A percentile compares a stretch with the other conserved stretches of the same genome.
These are phyloP conservation scores for Naganishia sp. DNA, from an alignment of 1,284 basidiomycete genomes.

Conservation along the genomic window DNA sequence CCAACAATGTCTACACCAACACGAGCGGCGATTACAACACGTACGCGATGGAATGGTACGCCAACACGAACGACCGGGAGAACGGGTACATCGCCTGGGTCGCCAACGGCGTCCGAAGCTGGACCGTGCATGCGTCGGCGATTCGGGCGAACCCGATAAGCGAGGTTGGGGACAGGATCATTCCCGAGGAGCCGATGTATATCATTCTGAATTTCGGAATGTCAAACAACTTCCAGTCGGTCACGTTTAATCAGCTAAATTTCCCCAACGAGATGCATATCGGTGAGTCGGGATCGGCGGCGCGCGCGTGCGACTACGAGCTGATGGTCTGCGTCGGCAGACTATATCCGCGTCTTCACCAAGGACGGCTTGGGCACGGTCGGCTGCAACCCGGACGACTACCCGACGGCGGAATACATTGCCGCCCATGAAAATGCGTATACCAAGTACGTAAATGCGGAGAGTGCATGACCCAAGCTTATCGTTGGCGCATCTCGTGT, in stretches of 20 bases:
- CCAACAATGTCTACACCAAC: slow-evolving; percentile 55
- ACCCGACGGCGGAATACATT: slow-evolving; percentile 52
- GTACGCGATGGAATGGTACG: slow-evolving; percentile 73
- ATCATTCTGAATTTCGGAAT: slow-evolving; percentile 51
- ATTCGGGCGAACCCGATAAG: slow-evolving; percentile 61
- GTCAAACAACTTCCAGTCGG: slow-evolving; percentile 55
- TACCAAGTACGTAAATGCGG: slow-evolving; percentile 38
- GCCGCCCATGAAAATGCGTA: slow-evolving; percentile 44
- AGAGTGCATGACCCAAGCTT: background rate
- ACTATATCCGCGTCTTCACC: slow-evolving; percentile 58
- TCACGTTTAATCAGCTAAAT: slow-evolving; percentile 50
- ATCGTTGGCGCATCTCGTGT: background rate
- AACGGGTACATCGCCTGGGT: slow-evolving; percentile 70
- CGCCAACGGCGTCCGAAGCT: slow-evolving; percentile 59
- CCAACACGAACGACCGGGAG: slow-evolving; percentile 59
- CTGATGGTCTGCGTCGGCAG: slow-evolving; percentile 31
- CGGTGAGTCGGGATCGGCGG: slow-evolving; percentile 34
- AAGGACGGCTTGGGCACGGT: slow-evolving; percentile 49
- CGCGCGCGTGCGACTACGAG: slow-evolving; percentile 22
- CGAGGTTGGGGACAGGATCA: slow-evolving; percentile 64
- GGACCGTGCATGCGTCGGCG: slow-evolving; percentile 61
- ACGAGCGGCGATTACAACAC: slow-evolving; percentile 41
- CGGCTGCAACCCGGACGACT: slow-evolving; percentile 45
- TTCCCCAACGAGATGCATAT: slow-evolving; percentile 56
- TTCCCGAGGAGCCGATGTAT: slow-evolving; percentile 72